Percentiles rank a stretch among this genome's conserved stretches.
Conservation (phyloP, 2,329 filamentous ascomycete genomes). For the Clarireedia hainanense region DNA sequence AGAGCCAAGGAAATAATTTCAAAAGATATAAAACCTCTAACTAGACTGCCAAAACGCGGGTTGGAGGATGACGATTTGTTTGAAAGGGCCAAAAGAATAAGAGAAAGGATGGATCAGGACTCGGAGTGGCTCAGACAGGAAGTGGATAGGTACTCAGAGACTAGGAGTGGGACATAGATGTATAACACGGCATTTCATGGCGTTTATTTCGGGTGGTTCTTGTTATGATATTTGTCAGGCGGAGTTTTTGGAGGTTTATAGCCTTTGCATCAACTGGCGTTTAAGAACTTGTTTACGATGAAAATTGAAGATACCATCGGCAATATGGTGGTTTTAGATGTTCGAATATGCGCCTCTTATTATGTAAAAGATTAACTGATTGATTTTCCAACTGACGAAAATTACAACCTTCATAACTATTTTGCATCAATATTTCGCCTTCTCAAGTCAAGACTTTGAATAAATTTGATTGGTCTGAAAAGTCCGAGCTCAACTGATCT, state of each 20-base stretch:
- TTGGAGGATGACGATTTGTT: conserved; percentile 27
- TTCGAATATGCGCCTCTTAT: no score
- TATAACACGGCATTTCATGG: conserved; percentile 8
- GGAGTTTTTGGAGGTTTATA: conserved; percentile 6
- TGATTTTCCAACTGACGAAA: no score
- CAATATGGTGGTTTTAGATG: not conserved
- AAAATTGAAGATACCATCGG: conserved; percentile 13
- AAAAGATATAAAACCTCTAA: conserved; percentile 13
- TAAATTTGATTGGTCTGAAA: not conserved
- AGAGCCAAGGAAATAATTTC: conserved; percentile 21
- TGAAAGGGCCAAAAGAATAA: conserved; percentile 26
- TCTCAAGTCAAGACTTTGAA: no score
- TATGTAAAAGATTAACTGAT: no score
- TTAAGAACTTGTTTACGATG: conserved; percentile 10
- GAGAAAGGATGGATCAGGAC: conserved; percentile 30
- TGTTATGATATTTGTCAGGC: not conserved
- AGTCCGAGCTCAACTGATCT: not conserved
- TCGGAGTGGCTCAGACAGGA: conserved; percentile 26
- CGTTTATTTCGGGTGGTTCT: conserved; percentile 5
- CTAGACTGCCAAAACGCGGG: conserved; percentile 10
- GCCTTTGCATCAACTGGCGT: conserved; percentile 16
- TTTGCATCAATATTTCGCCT: no score
- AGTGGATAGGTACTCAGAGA: conserved; percentile 19
- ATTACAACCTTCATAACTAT: no score
- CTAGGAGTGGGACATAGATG: conserved; percentile 19